These are phyloP conservation scores for Stachybotrys chartarum DNA, from an alignment of 2,329 filamentous ascomycete species.

Conservation along the genomic window DNA sequence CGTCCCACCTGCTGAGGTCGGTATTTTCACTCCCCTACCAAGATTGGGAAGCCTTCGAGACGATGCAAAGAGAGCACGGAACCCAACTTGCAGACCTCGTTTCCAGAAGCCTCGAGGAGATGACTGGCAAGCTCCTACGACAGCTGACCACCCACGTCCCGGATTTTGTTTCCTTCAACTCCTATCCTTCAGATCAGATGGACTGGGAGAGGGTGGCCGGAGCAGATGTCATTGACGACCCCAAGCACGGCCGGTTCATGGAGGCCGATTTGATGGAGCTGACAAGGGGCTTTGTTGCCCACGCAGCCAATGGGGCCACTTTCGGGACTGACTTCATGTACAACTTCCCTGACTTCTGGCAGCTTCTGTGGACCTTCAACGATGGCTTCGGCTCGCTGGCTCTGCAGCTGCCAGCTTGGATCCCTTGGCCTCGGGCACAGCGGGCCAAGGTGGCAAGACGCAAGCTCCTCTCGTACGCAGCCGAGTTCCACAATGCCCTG, in stretches of 20 bases:
- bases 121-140: conserved; percentile 21
- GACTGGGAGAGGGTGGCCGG: conserved; percentile 29
- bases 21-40: conserved; percentile 24
- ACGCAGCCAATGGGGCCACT: conserved; percentile 24
- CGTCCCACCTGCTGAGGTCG: conserved; percentile 17
- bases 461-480: conserved; percentile 17
- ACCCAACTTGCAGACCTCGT: background rate
- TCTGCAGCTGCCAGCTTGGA: conserved; percentile 21
- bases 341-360: conserved; percentile 30
- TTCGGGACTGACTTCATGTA: conserved; percentile 34
- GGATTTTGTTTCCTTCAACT: conserved; percentile 31
- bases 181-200: conserved; percentile 26
- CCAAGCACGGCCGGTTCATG: conserved; percentile 17
- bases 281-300: conserved; percentile 26
- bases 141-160: conserved; percentile 16
- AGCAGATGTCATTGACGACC: conserved; percentile 20
- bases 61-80: background rate
- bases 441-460: conserved; percentile 20
- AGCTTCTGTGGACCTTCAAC: conserved; percentile 29
- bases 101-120: background rate
- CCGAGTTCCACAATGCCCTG: conserved; percentile 27
- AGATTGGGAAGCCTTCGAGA: conserved; percentile 8
- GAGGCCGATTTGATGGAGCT: conserved; percentile 25
- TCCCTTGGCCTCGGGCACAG: conserved; percentile 23
- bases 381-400: conserved; percentile 23